Base-by-base conservation (phyloP, 805 yeast genomes). In the Debaryomyces tyrocola region DNA sequence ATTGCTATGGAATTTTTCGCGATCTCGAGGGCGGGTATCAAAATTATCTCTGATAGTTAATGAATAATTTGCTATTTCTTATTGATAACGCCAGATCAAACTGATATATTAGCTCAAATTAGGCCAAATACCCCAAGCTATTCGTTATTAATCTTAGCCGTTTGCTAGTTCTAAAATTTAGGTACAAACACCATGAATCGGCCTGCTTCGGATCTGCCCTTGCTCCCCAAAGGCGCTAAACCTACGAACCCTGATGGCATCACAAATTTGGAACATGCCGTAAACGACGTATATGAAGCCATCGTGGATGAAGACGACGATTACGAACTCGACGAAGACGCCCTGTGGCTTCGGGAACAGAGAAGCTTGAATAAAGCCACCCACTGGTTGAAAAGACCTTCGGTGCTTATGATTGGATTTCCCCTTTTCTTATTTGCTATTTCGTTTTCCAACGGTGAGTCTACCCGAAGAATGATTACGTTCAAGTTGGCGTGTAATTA, bases 311-410 rank as follows among this genome's bases (percentile, higher is more conserved):
- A 47, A 7, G 64, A 66, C 10, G 65, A 60, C 14, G 74, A 66
- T 33, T 69, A 64, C 6, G 59, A 56, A 15, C 46, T 51, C 27
- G 69, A 69, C 40, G 77, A 71, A 35, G 82, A 78, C 45, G 67
- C 70, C 6, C 59, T 75, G 6, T 75, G 83, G 76, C 58, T 79
- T 12, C 56, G 77, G 12, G 84, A 82, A 49, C 78, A 77, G 43
- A 66, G 83, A 37, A 20, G 54, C 2, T 61, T 67, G 33, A 79
- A 80, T 56, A 59, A 66, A 48, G 47, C 66, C 2, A 45, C 79
- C 24, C 70, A 71, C 15, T 84, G 88, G 86, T 63, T 75, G 44
- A 68, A 67, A 24, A 67, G 85, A 37, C 91, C 91, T 0, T 75
- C 85, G 2, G 63, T 82, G 7, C 53, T 65, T n/a, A 69, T 80